Evolutionary conservation across 805 yeast species (phyloP), one percentile per base, ranked within the genome.

Genomic region (Yarrowia porcina): DNA sequence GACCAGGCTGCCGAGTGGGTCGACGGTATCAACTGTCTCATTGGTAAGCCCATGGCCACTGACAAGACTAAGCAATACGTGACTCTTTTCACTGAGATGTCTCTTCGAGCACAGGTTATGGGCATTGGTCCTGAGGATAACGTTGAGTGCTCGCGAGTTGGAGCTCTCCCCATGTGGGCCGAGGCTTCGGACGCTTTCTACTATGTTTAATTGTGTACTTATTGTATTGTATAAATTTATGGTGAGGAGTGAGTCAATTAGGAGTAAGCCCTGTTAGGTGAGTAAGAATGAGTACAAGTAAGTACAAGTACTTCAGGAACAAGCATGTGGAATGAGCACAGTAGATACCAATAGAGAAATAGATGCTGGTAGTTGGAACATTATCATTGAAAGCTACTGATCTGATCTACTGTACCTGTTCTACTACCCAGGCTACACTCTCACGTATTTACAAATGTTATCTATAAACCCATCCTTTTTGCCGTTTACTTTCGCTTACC

Each of bases 1-100:
- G 89, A 86, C 52, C 80, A 83, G 54, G 83, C 87, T 44, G 83
- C 82, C 61, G 82, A 85, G 8, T 90, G 96, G 96, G 75, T 87
- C 35, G 96, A 90, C 73, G 96, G 96, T 0, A 72, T 89, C 62
- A 83, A 83, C 68, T 74, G 84, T 70, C 69, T 83, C 35, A 75
- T 79, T 20, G 76, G 78, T 61, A 77, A 69, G 57, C 64, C 63
- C 21, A 74, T 69, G 35, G 65, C 80, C 17, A 80, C 85, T 1
- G 70, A 69, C 0, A 83, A 79, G 18, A 77, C 86, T 7, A 72
- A 72, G 63, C 69, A 68, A 20, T 85, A 83, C 66, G 73, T 82
- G 15, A 73, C 74, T 3, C 75, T 76, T 44, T 70, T 84, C 54
- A 74, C 78, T 28, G 77, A 77, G 28, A 70, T 83, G 32, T 77